Evolutionary conservation across 208 protist genomes (phyloP).

Genomic region (Tritrichomonas foetus): DNA sequence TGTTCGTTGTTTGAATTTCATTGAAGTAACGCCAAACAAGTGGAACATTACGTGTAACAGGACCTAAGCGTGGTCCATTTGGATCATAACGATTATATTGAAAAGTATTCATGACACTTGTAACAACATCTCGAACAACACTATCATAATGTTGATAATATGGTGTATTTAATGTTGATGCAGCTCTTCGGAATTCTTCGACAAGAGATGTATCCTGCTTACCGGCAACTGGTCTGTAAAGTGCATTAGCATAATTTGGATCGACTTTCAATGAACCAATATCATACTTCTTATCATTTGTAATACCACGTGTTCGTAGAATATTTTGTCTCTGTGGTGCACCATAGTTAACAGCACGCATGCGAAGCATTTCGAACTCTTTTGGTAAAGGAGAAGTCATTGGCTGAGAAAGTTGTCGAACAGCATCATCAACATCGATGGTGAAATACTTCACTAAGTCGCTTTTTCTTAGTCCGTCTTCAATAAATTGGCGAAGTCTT

Average conservation of each 20-base stretch:
- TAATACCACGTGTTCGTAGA: neutral
- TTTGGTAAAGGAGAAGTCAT: neutral
- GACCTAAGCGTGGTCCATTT: neutral
- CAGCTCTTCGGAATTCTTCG: neutral
- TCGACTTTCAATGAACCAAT: neutral
- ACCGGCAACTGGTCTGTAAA: neutral
- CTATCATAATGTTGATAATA: neutral
- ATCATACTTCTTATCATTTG: neutral
- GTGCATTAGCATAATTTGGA: neutral
- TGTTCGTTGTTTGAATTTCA: neutral
- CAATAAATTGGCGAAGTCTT: neutral
- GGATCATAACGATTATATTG: neutral
- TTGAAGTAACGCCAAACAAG: neutral
- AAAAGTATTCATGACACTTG: neutral
- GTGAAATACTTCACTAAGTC: neutral
- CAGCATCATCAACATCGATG: neutral
- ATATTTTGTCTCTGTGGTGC: neutral
- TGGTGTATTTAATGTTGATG: neutral
- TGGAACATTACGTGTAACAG: neutral
- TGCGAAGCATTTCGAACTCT: neutral
- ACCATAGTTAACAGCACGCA: neutral
- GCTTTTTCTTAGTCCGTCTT: neutral
- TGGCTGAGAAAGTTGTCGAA: neutral
- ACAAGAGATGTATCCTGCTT: neutral
- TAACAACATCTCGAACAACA: neutral